Percentiles rank a stretch among this genome's conserved stretches.
Evolutionary conservation across 495 filamentous ascomycete genomes (phyloP).

Genomic region (Chaetomium cochliodes): DNA sequence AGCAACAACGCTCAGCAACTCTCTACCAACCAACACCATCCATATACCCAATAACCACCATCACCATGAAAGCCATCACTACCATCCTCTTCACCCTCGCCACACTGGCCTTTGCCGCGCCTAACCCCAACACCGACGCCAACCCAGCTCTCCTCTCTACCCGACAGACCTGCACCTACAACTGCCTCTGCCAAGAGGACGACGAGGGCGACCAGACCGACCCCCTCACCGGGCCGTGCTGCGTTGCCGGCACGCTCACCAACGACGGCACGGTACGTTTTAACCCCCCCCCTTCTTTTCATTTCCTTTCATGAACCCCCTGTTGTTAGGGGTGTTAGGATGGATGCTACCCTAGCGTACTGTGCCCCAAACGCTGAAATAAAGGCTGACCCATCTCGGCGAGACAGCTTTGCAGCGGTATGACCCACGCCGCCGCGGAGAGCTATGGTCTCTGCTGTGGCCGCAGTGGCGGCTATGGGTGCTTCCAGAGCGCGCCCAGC

Average conservation of each 20-base stretch:
- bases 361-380: no score
- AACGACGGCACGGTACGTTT: slow-evolving; percentile 8
- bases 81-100: slow-evolving; percentile 11
- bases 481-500: neutral
- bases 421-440: neutral
- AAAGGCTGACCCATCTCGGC: no score
- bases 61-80: slow-evolving; percentile 14
- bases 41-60: neutral
- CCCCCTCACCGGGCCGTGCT: slow-evolving; percentile 11
- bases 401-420: slow-evolving; percentile 5
- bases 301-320: no score
- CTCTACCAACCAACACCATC: neutral
- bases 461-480: slow-evolving; percentile 5
- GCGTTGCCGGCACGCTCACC: slow-evolving; percentile 3
- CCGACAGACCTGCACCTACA: slow-evolving; percentile 11
- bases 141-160: neutral
- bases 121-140: neutral
- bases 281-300: neutral
- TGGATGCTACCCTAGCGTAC: no score
- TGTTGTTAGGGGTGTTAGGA: no score
- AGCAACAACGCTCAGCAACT: neutral
- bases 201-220: neutral
- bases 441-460: slow-evolving; percentile 8
- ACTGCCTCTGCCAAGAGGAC: neutral
- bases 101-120: slow-evolving; percentile 2